Base-by-base conservation (phyloP, 192 early-diverging fungal genomes). In the Hyaloraphidium curvatum region DNA sequence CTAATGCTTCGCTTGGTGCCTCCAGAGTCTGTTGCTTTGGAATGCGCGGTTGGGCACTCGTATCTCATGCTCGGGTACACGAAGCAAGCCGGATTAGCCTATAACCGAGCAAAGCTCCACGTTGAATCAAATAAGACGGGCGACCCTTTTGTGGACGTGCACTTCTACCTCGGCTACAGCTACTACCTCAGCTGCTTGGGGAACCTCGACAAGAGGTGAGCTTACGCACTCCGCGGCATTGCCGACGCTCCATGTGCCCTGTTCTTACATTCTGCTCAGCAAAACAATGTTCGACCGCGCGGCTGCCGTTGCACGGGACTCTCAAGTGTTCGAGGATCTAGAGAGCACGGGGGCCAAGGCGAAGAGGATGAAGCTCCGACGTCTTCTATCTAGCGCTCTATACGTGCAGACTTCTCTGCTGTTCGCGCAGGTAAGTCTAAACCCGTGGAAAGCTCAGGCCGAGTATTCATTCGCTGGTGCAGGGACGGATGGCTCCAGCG, bases 21-120 rank as follows among this genome's bases (percentile, higher is more conserved):
- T 16, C 26, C 61, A 81, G 73, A 74, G 30, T 58, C 67, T 9
- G 60, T 71, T 0, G n/a, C 55, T 28, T 63, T 66, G 4, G 75
- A 63, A 25, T 55, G 66, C 7, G 58, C 65, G 3, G 73, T 86
- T 27, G 74, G 70, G 13, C 51, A 64, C 14, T 67, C 65, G 1
- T 86, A 84, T 55, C 41, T 75, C 3, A 59, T 58, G 16, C 50
- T 88, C 5, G 85, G 85, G 5, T 85, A 88, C 60, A 77, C 82
- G 2, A 83, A 80, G 1, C 80, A 82, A 59, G 78, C 81, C 2
- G 73, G 71, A 13, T 52, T 67, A 16, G 73, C 77, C 1, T 67
- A 80, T 27, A 54, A 62, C 19, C 67, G 74, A 28, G 72, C 67
- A 3, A 67, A 74, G 33, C 54, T 11, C 14, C 66, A 66, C 17